Base-by-base conservation (phyloP, 176 grass and related monocot genomes). In the Oryza rufipogon region DNA sequence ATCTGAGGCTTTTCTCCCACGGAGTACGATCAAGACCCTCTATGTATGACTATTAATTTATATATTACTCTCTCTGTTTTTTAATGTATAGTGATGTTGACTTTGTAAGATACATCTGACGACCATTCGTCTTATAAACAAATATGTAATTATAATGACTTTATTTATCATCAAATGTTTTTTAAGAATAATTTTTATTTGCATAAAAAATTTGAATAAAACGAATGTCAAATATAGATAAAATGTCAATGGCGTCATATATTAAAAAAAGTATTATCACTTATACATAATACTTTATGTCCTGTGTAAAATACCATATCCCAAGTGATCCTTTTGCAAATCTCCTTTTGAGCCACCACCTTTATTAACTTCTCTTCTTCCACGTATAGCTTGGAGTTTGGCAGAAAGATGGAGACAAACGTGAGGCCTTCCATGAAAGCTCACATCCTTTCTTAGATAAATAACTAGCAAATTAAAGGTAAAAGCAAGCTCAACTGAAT, bases 371-470 rank as follows among this genome's bases (percentile, higher is more conserved):
- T 25, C 25, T 48, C n/a, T 76, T 70, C 32, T 73, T 90, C 73
- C 88, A 90, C 45, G 67, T 73, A 46, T 72, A 73, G 16, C 56
- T 61, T 22, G 19, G 67, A 61, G 83, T 82, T 86, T 73, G 88
- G 79, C 73, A 82, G 56, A 90, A 86, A 90, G 83, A 71, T 45
- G 33, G 5, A 26, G 22, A 58, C 54, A 23, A 81, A 75, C 71
- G 63, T 87, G 66, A 72, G 73, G 68, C 67, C 63, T 70, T 81
- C 48, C 63, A 73, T 78, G 73, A 86, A 90, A 90, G 67, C 20
- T 78, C 73, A 47, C 79, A 25, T 61, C 56, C 66, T 41, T 78
- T 86, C 42, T 33, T 34, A 46, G 9, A 67, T 73, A 56, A 73
- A 77, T 17, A 13, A 77, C 14, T 19, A 86, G 81, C 47, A 72